A percentile compares a stretch with the other conserved stretches of the same genome.
These are phyloP conservation scores for Panus rudis DNA, from an alignment of 768 basidiomycete species.

Conservation along the genomic window DNA sequence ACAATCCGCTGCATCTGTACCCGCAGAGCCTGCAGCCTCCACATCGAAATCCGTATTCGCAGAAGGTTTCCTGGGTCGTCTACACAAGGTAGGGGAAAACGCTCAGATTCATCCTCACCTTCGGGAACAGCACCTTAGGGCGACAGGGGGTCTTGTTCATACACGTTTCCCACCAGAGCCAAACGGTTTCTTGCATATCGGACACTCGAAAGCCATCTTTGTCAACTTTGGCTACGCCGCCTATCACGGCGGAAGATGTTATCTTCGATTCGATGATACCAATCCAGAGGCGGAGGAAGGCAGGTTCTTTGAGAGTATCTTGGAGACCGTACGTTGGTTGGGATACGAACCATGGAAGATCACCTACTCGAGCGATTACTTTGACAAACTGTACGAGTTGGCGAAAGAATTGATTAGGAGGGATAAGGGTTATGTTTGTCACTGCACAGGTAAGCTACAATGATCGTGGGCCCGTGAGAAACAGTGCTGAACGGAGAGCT, in stretches of 20 bases:
- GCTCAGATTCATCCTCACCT: slow-evolving; percentile 75
- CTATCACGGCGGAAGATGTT: slow-evolving; percentile 85
- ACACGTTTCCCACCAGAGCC: slow-evolving; percentile 99
- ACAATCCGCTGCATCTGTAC: slow-evolving; percentile 25
- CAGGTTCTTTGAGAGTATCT: slow-evolving; percentile 90
- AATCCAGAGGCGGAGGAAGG: slow-evolving; percentile 98
- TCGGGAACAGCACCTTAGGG: slow-evolving; percentile 72
- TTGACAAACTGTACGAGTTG: slow-evolving; percentile 76
- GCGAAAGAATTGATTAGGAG: slow-evolving; percentile 84
- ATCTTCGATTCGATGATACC: slow-evolving; percentile 95
- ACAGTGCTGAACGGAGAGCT: not conserved
- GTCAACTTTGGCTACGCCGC: slow-evolving; percentile 99
- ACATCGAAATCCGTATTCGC: slow-evolving; percentile 71
- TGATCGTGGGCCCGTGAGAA: not conserved
- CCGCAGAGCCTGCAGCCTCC: slow-evolving; percentile 30
- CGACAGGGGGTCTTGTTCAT: slow-evolving; percentile 77
- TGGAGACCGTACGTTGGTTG: slow-evolving; percentile 94
- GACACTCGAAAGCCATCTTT: slow-evolving; percentile 98
- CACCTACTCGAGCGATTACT: slow-evolving; percentile 98
- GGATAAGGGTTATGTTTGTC: slow-evolving; percentile 92
- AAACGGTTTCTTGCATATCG: slow-evolving; percentile 92
- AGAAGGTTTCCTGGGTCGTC: slow-evolving; percentile 87
- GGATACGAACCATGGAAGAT: slow-evolving; percentile 98
- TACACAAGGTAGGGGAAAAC: slow-evolving; percentile 93
- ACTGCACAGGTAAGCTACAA: slow-evolving; percentile 88